Conservation (phyloP, 495 filamentous ascomycete genomes). For the Penicillium atrosanguineum region DNA sequence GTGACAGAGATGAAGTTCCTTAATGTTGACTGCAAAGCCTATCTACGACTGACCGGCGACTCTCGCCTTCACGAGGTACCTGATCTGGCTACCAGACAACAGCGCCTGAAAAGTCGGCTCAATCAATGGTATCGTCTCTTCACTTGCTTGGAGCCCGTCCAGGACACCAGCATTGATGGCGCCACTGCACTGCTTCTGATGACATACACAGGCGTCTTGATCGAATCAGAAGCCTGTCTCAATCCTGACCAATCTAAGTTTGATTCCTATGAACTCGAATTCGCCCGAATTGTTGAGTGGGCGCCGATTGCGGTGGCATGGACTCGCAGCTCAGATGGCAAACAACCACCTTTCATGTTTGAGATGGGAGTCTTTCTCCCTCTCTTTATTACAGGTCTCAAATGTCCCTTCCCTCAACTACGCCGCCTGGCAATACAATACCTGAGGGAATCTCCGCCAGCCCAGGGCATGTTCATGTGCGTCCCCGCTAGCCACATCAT, state of each 20-base stretch:
- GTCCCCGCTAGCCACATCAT: conserved; percentile 15
- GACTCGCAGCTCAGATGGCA: conserved; percentile 13
- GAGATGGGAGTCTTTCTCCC: conserved; percentile 51
- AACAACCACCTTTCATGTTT: conserved; percentile 42
- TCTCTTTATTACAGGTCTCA: conserved; percentile 49
- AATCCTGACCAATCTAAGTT: conserved; percentile 13
- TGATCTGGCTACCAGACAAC: conserved; percentile 1
- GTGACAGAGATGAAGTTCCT: conserved; percentile 18
- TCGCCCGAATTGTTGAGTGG: conserved; percentile 16
- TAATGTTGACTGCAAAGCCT: conserved; percentile 8
- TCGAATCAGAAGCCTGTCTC: conserved; percentile 19
- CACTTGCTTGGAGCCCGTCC: background rate
- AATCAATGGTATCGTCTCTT: conserved; percentile 12
- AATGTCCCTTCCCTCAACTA: conserved; percentile 45
- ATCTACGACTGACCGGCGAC: conserved; percentile 1
- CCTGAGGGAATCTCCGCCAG: conserved; percentile 25
- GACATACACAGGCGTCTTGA: conserved; percentile 17
- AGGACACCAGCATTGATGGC: background rate
- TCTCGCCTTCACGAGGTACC: background rate
- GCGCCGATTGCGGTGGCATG: conserved; percentile 14
- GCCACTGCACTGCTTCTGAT: conserved; percentile 12
- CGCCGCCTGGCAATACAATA: conserved; percentile 42
- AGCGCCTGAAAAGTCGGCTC: conserved; percentile 4
- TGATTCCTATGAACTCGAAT: conserved; percentile 19
- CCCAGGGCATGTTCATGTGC: conserved; percentile 26